A percentile compares a stretch with the other conserved stretches of the same genome.
These are phyloP conservation scores for Elaeis oleifera DNA, from an alignment of 202 grass and related monocot genomes.

Conservation along the genomic window DNA sequence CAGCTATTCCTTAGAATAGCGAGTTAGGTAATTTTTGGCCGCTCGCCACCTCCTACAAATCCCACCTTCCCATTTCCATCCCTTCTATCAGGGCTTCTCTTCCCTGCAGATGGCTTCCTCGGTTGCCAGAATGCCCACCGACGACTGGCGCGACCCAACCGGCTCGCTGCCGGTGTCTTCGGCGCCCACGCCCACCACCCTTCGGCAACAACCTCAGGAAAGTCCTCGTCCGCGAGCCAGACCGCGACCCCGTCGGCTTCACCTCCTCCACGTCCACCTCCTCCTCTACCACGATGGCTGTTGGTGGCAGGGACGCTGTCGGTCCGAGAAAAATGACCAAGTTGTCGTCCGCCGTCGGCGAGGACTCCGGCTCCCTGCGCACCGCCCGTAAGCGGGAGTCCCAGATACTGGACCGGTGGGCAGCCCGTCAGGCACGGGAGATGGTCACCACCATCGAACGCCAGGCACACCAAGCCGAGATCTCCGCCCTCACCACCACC, in stretches of 20 bases:
- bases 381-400: conserved; percentile 10
- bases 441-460: conserved; percentile 33
- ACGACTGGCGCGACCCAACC: neutral
- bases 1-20: too few relatives aligned
- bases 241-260: neutral
- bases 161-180: neutral
- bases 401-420: conserved; percentile 68
- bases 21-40: too few relatives aligned
- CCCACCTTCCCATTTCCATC: too few relatives aligned
- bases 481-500: conserved; percentile 40
- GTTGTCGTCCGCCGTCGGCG: too few relatives aligned
- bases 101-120: neutral
- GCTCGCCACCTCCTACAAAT: too few relatives aligned
- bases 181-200: neutral
- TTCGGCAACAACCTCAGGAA: neutral
- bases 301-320: too few relatives aligned
- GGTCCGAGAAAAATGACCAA: too few relatives aligned
- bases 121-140: neutral
- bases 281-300: too few relatives aligned
- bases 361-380: too few relatives aligned
- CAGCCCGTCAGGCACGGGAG: conserved; percentile 30
- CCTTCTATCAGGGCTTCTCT: neutral
- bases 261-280: neutral
- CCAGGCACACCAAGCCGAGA: conserved; percentile 57
- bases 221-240: too few relatives aligned